Evolutionary conservation across 257 asterid genomes (phyloP).

Genomic region (Rehmannia glutinosa): DNA sequence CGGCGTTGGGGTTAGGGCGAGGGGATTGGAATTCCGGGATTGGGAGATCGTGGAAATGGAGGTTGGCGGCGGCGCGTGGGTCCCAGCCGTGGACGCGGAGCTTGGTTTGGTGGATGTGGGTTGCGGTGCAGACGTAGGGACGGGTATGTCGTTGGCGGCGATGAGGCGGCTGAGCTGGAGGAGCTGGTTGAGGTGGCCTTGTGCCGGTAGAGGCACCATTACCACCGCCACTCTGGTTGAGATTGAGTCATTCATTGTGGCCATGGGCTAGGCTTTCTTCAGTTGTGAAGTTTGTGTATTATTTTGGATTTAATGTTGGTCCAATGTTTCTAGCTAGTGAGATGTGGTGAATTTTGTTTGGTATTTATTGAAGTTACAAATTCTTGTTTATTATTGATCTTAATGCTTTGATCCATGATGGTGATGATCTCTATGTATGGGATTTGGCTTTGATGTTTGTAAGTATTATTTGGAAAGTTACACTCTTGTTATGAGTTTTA

Average conservation of each 20-base stretch:
- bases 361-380: not conserved
- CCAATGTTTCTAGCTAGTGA: not conserved
- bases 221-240: slow-evolving; percentile 32
- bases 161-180: slow-evolving; percentile 60
- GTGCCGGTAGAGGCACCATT: slow-evolving; percentile 68
- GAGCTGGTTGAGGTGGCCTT: slow-evolving; percentile 81
- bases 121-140: slow-evolving; percentile 46
- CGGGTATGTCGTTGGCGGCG: slow-evolving; percentile 41
- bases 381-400: not conserved
- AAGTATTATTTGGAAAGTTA: not conserved
- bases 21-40: slow-evolving; percentile 31
- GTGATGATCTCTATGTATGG: not conserved
- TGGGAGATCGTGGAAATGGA: slow-evolving; percentile 48
- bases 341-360: not conserved
- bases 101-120: slow-evolving; percentile 52
- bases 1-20: slow-evolving; percentile 30
- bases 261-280: not conserved
- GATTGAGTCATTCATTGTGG: not conserved
- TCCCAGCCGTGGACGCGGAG: slow-evolving; percentile 45
- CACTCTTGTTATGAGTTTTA: not conserved
- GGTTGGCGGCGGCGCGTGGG: slow-evolving; percentile 32
- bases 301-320: not conserved
- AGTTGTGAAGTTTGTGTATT: not conserved
- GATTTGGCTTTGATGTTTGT: not conserved
- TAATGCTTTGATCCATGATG: not conserved